phyloP scores from a whole-genome alignment of 306 rosid genomes.

The Leucaena leucocephala region DNA sequence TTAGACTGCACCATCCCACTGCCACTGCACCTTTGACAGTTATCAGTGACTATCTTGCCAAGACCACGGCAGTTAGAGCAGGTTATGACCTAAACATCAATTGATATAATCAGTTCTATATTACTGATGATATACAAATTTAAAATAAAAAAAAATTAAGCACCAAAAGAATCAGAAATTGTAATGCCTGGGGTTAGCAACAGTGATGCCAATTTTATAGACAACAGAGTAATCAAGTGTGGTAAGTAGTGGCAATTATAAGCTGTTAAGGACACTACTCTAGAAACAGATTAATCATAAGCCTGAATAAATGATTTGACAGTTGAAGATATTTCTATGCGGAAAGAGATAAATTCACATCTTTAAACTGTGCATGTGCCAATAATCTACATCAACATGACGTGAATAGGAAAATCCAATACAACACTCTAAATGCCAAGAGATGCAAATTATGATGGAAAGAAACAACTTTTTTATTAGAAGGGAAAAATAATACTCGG shows the following conservation, averaged over 20 bases:
- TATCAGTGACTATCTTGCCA: slow-evolving; percentile 71
- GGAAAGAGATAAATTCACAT: background rate
- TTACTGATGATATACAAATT: background rate
- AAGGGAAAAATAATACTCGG: too few species aligned
- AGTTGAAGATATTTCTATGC: background rate
- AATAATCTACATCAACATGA: background rate
- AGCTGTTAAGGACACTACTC: background rate
- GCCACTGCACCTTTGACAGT: slow-evolving; percentile 75
- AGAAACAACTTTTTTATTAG: background rate
- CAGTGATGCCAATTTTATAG: background rate
- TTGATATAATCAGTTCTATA: slow-evolving; percentile 7
- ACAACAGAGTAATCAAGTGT: background rate
- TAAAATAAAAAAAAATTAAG: background rate
- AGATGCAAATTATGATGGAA: background rate
- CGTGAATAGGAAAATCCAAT: background rate
- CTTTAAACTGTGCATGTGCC: background rate
- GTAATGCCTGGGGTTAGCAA: background rate
- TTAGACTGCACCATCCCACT: slow-evolving; percentile 65
- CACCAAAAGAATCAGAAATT: background rate
- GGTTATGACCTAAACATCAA: slow-evolving; percentile 70
- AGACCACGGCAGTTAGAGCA: slow-evolving; percentile 84
- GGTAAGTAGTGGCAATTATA: background rate
- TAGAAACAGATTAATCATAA: background rate
- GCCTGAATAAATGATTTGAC: background rate
- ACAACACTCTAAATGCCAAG: background rate